Evolutionary conservation across 495 filamentous ascomycete species (phyloP), one percentile per base, ranked within the genome.

Genomic region (Pyrenopolyporus hunteri): DNA sequence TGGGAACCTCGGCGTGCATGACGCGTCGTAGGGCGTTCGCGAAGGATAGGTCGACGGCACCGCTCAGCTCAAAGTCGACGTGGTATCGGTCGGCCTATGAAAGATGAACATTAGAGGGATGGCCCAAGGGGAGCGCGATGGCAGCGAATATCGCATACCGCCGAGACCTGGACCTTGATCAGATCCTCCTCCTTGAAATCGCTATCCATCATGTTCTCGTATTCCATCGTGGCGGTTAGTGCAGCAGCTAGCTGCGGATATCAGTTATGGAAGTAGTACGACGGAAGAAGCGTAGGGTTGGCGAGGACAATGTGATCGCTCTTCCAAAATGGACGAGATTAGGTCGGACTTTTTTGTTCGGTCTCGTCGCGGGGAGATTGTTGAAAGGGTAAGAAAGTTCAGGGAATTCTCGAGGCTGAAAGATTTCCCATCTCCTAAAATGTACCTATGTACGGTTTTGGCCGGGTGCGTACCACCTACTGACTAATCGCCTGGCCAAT

Each of bases 1-100:
- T 98, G 16, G 93, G 94, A 45, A 98, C 87, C 77, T 98, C 94
- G 73, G 91, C 90, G 58, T 97, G 88, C 77, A 98, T 92, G 47
- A 88, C 83, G 65, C 94, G 92, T 61, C 94, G 93, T 31, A 98
- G 83, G 39, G 92, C 90, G 82, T 98, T 98, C 61, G 95, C 95
- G 67, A 98, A 92, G 57, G 90, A 83, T 48, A 96, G 84, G 70
- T 93, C 89, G 55, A 90, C 85, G 58, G 88, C 87, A 70, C n/a
- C n/a, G n/a, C 78, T 83, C 46, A 96, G 83, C 71, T 90, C 82
- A 76, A 95, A 96, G 75, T 96, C 87, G 66, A 93, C 89, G 66
- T 85, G 84, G 58, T 83, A 77, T 19, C 76, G 73, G 66, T 87
- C 85, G 36, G 85, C 88, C 90, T 93, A 65, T 42, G 42, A 44